phyloP scores from a whole-genome alignment of 2,329 filamentous ascomycete species.

The Penicillium psychrosexuale region DNA sequence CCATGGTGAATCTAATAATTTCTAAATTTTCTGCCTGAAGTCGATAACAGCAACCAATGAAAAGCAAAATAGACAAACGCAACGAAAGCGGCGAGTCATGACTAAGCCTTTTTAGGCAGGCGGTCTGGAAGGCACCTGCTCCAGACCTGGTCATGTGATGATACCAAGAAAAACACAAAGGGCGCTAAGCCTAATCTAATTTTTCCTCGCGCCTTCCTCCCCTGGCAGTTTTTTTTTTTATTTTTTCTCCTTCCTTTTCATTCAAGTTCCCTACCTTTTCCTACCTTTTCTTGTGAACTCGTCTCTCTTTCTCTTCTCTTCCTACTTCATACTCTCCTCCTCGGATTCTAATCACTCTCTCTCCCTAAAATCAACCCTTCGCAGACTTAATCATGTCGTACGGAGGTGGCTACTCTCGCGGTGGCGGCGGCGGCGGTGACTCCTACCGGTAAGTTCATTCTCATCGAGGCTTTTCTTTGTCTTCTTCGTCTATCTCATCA shows the following conservation, averaged over 20 bases:
- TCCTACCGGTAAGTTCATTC: constrained; percentile 47
- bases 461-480: background rate
- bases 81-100: background rate
- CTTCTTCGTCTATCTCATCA: background rate
- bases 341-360: constrained; percentile 2
- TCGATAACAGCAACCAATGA: background rate
- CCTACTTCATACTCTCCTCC: background rate
- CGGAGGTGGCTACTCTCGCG: constrained; percentile 54
- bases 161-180: background rate
- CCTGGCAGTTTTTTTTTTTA: constrained; percentile 23
- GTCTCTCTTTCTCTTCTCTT: constrained; percentile 7
- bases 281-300: constrained; percentile 22
- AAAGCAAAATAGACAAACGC: background rate
- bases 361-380: constrained; percentile 8
- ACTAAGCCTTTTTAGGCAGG: background rate
- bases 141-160: constrained; percentile 4
- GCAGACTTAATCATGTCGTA: constrained; percentile 63
- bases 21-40: background rate
- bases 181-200: constrained; percentile 27
- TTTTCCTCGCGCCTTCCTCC: constrained; percentile 26
- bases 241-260: constrained; percentile 19
- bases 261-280: constrained; percentile 21
- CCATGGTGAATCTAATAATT: constrained; percentile 3
- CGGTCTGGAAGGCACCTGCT: constrained; percentile 1
- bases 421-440: constrained; percentile 42